Evolutionary conservation across 1,284 basidiomycete genomes (phyloP).

Genomic region (Chalciporus sp.): DNA sequence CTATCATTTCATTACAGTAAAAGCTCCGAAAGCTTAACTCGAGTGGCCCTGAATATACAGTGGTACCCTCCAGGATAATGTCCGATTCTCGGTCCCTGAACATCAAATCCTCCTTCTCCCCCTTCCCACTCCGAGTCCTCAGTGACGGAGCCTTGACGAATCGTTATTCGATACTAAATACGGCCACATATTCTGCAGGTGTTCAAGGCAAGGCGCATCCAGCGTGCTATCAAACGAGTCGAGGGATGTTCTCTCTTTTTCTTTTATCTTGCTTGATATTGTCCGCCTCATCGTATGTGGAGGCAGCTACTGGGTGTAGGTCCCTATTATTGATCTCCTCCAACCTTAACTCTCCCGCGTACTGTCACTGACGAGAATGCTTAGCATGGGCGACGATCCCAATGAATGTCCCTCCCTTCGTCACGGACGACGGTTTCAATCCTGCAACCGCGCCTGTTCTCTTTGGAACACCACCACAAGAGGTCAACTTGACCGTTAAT

Average conservation of each 20-base stretch:
- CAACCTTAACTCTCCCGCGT: neutral
- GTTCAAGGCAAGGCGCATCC: neutral
- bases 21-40: no score
- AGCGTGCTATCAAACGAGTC: neutral
- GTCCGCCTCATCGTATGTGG: slow-evolving; percentile 3
- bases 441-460: slow-evolving; percentile 21
- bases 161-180: no score
- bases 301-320: slow-evolving; percentile 23
- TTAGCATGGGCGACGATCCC: slow-evolving; percentile 30
- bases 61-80: no score
- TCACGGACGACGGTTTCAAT: slow-evolving; percentile 13
- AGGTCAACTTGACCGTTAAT: slow-evolving; percentile 28
- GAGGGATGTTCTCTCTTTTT: neutral
- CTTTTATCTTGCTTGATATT: slow-evolving; percentile 10
- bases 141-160: no score
- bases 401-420: slow-evolving; percentile 23
- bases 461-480: slow-evolving; percentile 30
- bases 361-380: neutral
- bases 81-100: no score
- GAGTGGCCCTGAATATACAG: no score
- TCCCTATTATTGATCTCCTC: neutral
- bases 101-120: no score
- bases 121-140: no score
- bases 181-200: no score
- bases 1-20: no score